Conservation (phyloP, 2,329 filamentous ascomycete genomes). For the Periconia sp. region DNA sequence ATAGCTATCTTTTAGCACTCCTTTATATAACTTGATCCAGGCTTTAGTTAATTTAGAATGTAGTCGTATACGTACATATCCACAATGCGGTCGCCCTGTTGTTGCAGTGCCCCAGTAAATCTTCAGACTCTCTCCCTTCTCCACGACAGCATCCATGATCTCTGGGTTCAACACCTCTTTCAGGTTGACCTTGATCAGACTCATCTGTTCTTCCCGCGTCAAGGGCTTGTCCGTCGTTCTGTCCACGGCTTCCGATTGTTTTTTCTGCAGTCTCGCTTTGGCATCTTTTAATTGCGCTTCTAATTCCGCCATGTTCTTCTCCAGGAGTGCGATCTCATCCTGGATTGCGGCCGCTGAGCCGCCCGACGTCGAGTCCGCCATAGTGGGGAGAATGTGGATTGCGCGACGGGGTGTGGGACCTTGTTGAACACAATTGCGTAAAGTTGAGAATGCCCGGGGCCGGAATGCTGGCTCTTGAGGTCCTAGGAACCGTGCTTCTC, state of each 20-base stretch:
- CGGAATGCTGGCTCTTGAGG: not conserved
- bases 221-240: constrained; percentile 32
- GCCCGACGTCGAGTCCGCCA: constrained; percentile 18
- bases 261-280: constrained; percentile 28
- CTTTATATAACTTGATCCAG: not conserved
- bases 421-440: not conserved
- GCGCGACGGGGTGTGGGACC: not conserved
- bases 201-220: constrained; percentile 64
- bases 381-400: constrained; percentile 26
- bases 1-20: not conserved
- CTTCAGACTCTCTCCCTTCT: constrained; percentile 66
- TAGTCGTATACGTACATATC: constrained; percentile 58
- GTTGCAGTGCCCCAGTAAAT: constrained; percentile 91
- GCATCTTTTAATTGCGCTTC: constrained; percentile 34
- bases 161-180: constrained; percentile 82
- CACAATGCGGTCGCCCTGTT: constrained; percentile 84
- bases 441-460: not conserved
- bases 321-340: constrained; percentile 34
- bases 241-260: constrained; percentile 16
- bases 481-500: not conserved
- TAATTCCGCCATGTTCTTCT: constrained; percentile 34
- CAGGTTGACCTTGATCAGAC: constrained; percentile 77
- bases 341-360: constrained; percentile 26
- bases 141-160: constrained; percentile 73
- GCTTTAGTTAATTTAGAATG: not conserved